Evolutionary conservation across 169 alveolate species (phyloP).

Genomic region (Pseudocohnilembus persalinus): DNA sequence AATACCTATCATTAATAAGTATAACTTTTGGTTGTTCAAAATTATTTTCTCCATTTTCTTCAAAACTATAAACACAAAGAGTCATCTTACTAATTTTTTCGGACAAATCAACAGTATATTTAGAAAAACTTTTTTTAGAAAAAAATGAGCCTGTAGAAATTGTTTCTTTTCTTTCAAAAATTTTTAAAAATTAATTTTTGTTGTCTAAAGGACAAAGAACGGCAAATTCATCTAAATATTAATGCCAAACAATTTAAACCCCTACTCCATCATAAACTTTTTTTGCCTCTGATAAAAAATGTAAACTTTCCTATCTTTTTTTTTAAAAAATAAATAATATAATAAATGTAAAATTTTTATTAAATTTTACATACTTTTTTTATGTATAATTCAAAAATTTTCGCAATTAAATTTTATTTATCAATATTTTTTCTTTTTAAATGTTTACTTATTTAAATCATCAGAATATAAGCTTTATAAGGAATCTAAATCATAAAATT

Average conservation of each 20-base stretch:
- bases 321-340: too few relatives aligned
- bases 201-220: constrained; percentile 4
- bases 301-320: constrained; percentile 1
- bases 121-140: neutral
- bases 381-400: too few relatives aligned
- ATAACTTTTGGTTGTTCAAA: neutral
- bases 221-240: constrained; percentile 23
- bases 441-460: too few relatives aligned
- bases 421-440: too few relatives aligned
- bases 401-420: too few relatives aligned
- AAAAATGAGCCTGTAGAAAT: constrained; percentile 8
- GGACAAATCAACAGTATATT: neutral
- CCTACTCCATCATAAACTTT: neutral
- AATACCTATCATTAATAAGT: constrained; percentile 7
- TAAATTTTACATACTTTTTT: too few relatives aligned
- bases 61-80: neutral
- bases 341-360: too few relatives aligned
- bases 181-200: neutral
- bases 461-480: too few relatives aligned
- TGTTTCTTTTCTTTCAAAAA: neutral
- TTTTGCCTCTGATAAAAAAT: neutral
- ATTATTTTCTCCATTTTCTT: neutral
- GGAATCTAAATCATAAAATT: constrained; percentile 2
- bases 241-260: constrained; percentile 16
- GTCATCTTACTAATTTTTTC: constrained; percentile 6